A percentile compares a stretch with the other conserved stretches of the same genome.
Evolutionary conservation across 2,329 filamentous ascomycete species (phyloP).

Genomic region (Cercospora berteroae): DNA sequence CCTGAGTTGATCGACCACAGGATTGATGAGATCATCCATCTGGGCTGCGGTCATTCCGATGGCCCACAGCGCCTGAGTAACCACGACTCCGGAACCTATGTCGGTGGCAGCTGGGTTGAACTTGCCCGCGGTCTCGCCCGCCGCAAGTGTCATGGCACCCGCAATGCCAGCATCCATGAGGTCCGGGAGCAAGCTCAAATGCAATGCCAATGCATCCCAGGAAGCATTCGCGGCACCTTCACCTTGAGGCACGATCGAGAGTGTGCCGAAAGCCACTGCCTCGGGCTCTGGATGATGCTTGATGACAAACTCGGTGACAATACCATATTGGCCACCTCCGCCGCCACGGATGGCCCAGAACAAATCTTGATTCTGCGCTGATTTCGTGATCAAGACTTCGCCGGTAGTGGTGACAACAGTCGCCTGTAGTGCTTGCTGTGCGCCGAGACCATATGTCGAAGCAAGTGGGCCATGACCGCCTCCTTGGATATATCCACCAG

Average conservation of each 20-base stretch:
- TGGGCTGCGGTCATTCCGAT: slow-evolving; percentile 30
- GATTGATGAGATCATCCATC: slow-evolving; percentile 24
- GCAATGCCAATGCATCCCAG: slow-evolving; percentile 37
- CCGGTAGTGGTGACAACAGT: slow-evolving; percentile 51
- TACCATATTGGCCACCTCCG: slow-evolving; percentile 58
- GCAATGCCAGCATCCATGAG: slow-evolving; percentile 36
- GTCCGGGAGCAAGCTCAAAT: slow-evolving; percentile 31
- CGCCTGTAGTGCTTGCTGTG: slow-evolving; percentile 57
- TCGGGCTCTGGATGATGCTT: slow-evolving; percentile 32
- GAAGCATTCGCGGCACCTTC: slow-evolving; percentile 36
- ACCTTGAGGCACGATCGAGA: slow-evolving; percentile 21
- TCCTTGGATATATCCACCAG: slow-evolving; percentile 59
- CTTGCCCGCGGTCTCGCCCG: slow-evolving; percentile 17
- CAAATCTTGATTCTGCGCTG: slow-evolving; percentile 52
- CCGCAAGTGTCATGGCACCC: slow-evolving; percentile 27
- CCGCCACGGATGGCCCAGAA: slow-evolving; percentile 64
- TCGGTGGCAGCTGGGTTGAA: slow-evolving; percentile 39
- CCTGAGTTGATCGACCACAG: slow-evolving; percentile 18
- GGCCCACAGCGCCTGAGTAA: slow-evolving; percentile 33
- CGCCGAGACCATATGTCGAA: slow-evolving; percentile 56
- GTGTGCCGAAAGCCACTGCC: slow-evolving; percentile 15
- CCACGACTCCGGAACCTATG: slow-evolving; percentile 32
- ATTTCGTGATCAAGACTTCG: slow-evolving; percentile 48
- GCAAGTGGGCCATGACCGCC: slow-evolving; percentile 58
- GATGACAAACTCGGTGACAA: slow-evolving; percentile 49